Evolutionary conservation across 371 early-diverging fungal genomes (phyloP), one percentile per base, ranked within the genome.

Genomic region (Apophysomyces elegans): DNA sequence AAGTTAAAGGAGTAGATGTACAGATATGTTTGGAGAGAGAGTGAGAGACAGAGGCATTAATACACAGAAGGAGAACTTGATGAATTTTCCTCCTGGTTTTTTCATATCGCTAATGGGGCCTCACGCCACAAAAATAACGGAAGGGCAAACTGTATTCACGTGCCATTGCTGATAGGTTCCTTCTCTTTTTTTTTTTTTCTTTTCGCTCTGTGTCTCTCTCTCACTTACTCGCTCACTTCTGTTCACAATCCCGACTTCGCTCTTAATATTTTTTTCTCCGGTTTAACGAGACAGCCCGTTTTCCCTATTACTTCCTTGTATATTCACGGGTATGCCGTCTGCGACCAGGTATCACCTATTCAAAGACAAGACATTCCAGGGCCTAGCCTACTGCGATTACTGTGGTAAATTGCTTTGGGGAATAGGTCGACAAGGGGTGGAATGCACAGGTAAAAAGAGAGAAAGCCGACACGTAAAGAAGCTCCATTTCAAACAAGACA

Each of bases 361-460:
- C 68, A 61, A 66, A 43, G 74, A 71, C 59, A 81, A 78, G 36
- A 80, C 80, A 54, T 88, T 88, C 62, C 66, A 75, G 59, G 77
- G 83, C 36, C 75, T 85, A 12, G 83, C 84, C 8, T 88, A 85
- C 70, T 88, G 88, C 73, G 86, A 82, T 66, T 79, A 83, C 62
- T 88, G 88, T 67, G 69, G 71, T 7, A 82, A 84, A 58, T 68
- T 88, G 16, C 67, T 88, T 43, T 88, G 88, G 88, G 88, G 88
- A 35, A 59, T 80, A 39, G 75, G 78, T 47, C 80, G 78, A 66
- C 86, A 86, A 67, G 86, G 86, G 36, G 78, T 84, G 13, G 79
- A 82, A 36, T 88, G 88, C 64, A 65, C 71, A 64, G 79, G 82
- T 81, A 79, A 71, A 44, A 14, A 50, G 14, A 11, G n/a, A 39